Base-by-base conservation (phyloP, 2,329 filamentous ascomycete genomes). In the Pyricularia pennisetigena region DNA sequence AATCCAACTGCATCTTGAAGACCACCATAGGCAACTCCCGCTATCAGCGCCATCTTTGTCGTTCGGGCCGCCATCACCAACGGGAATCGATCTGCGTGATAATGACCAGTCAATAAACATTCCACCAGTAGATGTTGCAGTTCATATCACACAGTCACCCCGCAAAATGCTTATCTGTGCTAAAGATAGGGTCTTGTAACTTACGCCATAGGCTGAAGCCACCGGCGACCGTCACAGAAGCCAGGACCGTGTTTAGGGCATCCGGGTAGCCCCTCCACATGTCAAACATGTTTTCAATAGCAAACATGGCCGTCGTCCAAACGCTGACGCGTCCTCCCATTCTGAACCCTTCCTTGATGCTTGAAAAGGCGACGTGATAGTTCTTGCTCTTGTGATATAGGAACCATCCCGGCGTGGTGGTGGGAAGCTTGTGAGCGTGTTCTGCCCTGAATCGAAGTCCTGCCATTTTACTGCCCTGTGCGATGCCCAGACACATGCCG, bases 351-450 rank as follows among this genome's bases (percentile, higher is more conserved):
- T 97, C 93, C 67, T 87, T 87, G 23, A 96, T 81, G 0, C 91
- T 94, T 6, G 90, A 91, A 26, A 90, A 85, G 74, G 92, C 89
- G 67, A 90, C 86, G 74, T 93, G 88, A 81, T 99, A 98, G 79
- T 97, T 98, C 79, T 98, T 98, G 76, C 88, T 92, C 80, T 97
- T 97, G 82, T 98, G 94, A 79, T 99, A 99, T n/a, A 98, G 86
- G 76, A 94, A 99, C 95, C 95, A 99, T 23, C 93, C 94, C 2
- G 89, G 87, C 29, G 92, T 89, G 0, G 89, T 89, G 3, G 87
- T 88, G 24, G 95, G 95, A 70, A 97, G 88, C 72, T 94, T 91
- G 82, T 99, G 95, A 0, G 95, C 93, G 76, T 99, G 97, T 79
- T 99, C 95, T 70, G 95, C 95, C 68, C 94, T 90, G 81, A 97